Evolutionary conservation across 768 basidiomycete species (phyloP).

Genomic region (Gautieria morchelliformis): DNA sequence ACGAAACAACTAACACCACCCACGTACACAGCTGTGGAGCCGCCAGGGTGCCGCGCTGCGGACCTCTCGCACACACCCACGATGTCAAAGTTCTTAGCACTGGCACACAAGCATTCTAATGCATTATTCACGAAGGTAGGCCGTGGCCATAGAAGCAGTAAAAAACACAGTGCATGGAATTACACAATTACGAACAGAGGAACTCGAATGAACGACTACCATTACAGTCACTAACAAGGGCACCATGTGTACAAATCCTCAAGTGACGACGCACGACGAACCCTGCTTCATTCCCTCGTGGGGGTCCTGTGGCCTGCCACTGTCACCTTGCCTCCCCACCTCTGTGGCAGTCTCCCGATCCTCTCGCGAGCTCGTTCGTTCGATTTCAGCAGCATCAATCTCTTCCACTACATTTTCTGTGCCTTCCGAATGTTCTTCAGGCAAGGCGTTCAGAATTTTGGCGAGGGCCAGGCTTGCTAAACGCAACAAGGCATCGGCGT

Average conservation of each 20-base stretch:
- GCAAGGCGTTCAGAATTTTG: constrained; percentile 11
- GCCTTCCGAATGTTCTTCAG: constrained; percentile 3
- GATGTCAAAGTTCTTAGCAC: no score
- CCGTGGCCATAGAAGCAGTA: no score
- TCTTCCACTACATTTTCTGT: constrained; percentile 8
- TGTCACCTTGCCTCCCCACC: constrained; percentile 6
- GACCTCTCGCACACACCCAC: no score
- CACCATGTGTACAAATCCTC: neutral
- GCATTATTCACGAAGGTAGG: no score
- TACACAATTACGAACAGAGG: no score
- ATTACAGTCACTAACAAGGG: no score
- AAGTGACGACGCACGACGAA: constrained; percentile 4
- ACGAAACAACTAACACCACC: no score
- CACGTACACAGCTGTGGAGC: no score
- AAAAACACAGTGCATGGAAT: no score
- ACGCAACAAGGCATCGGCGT: constrained; percentile 11
- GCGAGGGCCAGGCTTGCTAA: constrained; percentile 9
- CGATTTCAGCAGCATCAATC: constrained; percentile 11
- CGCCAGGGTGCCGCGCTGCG: no score
- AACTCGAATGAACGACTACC: no score
- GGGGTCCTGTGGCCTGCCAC: constrained; percentile 1
- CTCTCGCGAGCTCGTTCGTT: constrained; percentile 9
- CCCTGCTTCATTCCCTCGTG: constrained; percentile 11
- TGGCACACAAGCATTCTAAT: no score
- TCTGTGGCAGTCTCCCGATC: constrained; percentile 4